Evolutionary conservation across 176 grass and related monocot species (phyloP).

Genomic region (Microstegium vimineum): DNA sequence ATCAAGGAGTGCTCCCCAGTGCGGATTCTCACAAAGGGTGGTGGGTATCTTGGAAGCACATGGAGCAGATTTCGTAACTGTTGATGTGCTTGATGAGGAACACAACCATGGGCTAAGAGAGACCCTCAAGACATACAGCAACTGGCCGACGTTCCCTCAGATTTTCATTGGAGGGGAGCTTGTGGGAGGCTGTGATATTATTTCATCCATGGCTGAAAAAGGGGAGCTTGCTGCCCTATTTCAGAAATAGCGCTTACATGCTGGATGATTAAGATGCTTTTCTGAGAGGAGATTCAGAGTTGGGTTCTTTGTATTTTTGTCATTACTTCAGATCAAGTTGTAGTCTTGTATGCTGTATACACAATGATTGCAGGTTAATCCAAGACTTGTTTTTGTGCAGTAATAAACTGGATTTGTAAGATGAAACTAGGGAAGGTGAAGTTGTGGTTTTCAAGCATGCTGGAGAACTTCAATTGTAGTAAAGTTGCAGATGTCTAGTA

Average conservation of each 20-base stretch:
- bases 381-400: not conserved
- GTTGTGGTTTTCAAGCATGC: too few relatives aligned
- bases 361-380: not conserved
- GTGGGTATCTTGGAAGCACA: constrained; percentile 76
- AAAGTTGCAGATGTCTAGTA: too few relatives aligned
- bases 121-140: constrained; percentile 73
- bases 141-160: constrained; percentile 90
- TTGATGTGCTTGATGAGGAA: constrained; percentile 89
- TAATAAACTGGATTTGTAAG: not conserved
- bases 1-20: too few relatives aligned
- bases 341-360: not conserved
- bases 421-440: not conserved
- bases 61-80: constrained; percentile 62
- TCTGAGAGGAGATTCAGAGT: constrained; percentile 5
- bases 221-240: constrained; percentile 69
- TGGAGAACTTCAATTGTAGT: too few relatives aligned
- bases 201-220: constrained; percentile 82
- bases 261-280: not conserved
- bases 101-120: constrained; percentile 81
- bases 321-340: not conserved
- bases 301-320: not conserved
- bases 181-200: constrained; percentile 75
- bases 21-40: constrained; percentile 84
- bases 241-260: constrained; percentile 43
- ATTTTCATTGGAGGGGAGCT: constrained; percentile 82